phyloP scores from a whole-genome alignment of 441 rosid species.

The Geranium incanum region DNA sequence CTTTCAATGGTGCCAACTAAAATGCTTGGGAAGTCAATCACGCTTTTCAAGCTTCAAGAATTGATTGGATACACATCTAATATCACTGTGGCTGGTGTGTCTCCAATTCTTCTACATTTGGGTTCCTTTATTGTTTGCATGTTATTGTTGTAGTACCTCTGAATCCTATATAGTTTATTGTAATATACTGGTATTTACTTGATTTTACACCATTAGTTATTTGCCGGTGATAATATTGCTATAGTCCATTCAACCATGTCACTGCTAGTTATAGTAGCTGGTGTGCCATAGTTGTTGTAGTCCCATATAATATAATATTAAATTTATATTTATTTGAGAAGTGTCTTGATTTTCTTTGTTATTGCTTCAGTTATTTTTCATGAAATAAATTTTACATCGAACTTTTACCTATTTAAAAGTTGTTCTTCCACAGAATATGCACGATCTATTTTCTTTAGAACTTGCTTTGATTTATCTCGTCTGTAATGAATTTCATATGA shows the following conservation, averaged over 20 bases:
- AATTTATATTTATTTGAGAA: neutral
- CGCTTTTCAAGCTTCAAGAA: conserved; percentile 64
- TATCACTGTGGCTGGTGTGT: conserved; percentile 53
- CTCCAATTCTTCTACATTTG: conserved; percentile 10
- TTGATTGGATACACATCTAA: conserved; percentile 48
- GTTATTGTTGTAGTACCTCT: conserved; percentile 14
- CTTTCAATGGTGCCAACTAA: conserved; percentile 38
- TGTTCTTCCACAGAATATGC: neutral
- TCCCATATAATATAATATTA: neutral
- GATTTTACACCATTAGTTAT: neutral
- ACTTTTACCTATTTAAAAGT: neutral
- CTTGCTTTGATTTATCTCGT: neutral
- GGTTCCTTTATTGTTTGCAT: neutral
- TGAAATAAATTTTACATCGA: conserved; percentile 7
- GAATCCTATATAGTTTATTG: neutral
- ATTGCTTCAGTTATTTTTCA: neutral
- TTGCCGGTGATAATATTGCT: neutral
- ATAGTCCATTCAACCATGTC: neutral
- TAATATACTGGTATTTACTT: neutral
- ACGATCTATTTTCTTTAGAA: neutral
- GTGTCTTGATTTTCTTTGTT: neutral
- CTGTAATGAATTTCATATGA: conserved; percentile 10
- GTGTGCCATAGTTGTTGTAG: conserved; percentile 3
- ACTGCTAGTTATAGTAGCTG: neutral
- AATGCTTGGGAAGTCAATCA: conserved; percentile 71